Evolutionary conservation across 768 basidiomycete genomes (phyloP).

Genomic region (Lentinula lateritia): DNA sequence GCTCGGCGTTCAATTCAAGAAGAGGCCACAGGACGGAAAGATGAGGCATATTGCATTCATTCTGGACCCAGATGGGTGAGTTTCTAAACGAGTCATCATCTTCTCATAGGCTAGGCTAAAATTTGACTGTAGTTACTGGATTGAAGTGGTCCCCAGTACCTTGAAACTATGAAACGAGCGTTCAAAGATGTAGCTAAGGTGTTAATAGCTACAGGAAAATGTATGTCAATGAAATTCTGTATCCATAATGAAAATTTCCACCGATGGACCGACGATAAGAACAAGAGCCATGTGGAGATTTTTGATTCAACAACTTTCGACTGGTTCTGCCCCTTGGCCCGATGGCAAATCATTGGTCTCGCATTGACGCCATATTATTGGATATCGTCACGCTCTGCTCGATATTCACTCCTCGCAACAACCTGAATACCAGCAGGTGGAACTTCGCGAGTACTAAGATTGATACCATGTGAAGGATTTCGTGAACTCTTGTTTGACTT

Average conservation of each 20-base stretch:
- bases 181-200: background rate
- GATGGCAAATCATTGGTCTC: no score
- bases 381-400: no score
- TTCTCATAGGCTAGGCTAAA: background rate
- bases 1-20: conserved; percentile 82
- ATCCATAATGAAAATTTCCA: background rate
- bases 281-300: no score
- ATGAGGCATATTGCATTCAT: conserved; percentile 85
- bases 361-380: no score
- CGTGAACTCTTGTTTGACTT: no score
- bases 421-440: no score
- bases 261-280: no score
- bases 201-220: background rate
- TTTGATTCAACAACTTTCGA: no score
- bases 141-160: conserved; percentile 32
- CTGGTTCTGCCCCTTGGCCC: no score
- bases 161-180: background rate
- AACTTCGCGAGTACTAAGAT: no score
- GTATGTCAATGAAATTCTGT: background rate
- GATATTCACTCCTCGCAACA: no score
- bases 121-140: conserved; percentile 43
- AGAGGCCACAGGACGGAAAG: conserved; percentile 77
- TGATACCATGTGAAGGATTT: no score
- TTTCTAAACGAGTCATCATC: background rate
- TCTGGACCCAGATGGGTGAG: conserved; percentile 77